phyloP scores from a whole-genome alignment of 1,284 basidiomycete species.

The Heimioporus punctisporus region DNA sequence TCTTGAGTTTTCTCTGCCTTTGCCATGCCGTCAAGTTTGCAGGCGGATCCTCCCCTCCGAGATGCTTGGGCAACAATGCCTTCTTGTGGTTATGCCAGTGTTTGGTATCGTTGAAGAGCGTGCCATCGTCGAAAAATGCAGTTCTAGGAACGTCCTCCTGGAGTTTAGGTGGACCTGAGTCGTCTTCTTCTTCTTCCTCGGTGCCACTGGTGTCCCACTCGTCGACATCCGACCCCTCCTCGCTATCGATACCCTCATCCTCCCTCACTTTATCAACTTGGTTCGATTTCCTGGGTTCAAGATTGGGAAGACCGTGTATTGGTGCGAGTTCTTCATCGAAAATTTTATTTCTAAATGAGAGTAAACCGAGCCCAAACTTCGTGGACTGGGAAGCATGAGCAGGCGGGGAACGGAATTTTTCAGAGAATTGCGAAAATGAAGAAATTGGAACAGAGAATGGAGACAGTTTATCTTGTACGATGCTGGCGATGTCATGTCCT shows the following conservation, averaged over 20 bases:
- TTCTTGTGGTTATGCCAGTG: constrained; percentile 61
- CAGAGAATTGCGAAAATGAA: constrained; percentile 26
- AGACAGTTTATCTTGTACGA: constrained; percentile 30
- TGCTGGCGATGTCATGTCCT: constrained; percentile 29
- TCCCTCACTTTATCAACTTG: constrained; percentile 1
- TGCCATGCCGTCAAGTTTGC: constrained; percentile 36
- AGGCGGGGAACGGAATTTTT: constrained; percentile 12
- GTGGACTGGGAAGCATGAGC: not conserved
- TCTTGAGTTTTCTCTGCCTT: constrained; percentile 39
- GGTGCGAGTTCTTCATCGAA: constrained; percentile 48
- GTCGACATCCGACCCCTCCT: constrained; percentile 11
- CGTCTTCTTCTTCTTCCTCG: constrained; percentile 6
- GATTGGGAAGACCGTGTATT: constrained; percentile 35
- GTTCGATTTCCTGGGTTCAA: not conserved
- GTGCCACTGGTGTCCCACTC: constrained; percentile 28
- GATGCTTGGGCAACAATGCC: constrained; percentile 53
- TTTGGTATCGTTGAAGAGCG: constrained; percentile 48
- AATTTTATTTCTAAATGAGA: constrained; percentile 54
- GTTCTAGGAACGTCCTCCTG: not conserved
- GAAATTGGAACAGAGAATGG: constrained; percentile 22
- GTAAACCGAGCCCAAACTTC: constrained; percentile 31
- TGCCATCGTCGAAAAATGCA: constrained; percentile 41
- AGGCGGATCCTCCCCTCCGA: constrained; percentile 46
- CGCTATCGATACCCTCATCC: constrained; percentile 14
- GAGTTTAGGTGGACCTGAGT: not conserved